Base-by-base conservation (phyloP, 1,284 basidiomycete species). In the Leccinum olivaceoglutinosum region DNA sequence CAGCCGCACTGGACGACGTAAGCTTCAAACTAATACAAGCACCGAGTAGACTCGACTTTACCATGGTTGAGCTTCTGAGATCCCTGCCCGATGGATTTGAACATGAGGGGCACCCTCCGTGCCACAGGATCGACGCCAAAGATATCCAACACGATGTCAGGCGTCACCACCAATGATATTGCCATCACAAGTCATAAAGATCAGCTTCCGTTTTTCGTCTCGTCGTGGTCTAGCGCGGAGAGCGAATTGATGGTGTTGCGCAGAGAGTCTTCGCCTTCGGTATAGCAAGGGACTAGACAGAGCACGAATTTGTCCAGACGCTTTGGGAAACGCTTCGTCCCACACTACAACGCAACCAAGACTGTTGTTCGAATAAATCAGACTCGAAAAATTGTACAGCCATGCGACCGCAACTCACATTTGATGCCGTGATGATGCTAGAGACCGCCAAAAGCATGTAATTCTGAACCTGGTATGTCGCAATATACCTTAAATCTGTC, bases 101-200 rank as follows among this genome's bases (percentile, higher is more conserved):
- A 98, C 77, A 95, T 81, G 53, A 98, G 80, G 6, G 96, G 94
- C 75, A 93, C 92, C 72, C 97, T 94, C 39, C 94, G 80, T 5
- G 65, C 65, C 71, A 89, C 86, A 21, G 94, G 93, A 74, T 98
- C 96, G 34, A 97, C 89, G 62, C 97, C 96, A 5, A 99, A 85
- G 67, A 99, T 92, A 75, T 99, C 96, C 60, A 98, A 82, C 9
- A 96, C 95, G 60, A 92, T 89, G 51, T 88, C 85, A 4, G 96
- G 97, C 0, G 97, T 99, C 97, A 69, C 90, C 92, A 66, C 96
- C 96, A 65, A 98, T 95, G 72, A 98, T 97, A 74, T 95, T 96
- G 21, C 96, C 96, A 73, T 99, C 97, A 73, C 97, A 99, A 68
- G 99, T 96, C 74, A 99, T 83, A 78, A 98, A 92, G 65, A 99